A percentile compares a stretch with the other conserved stretches of the same genome.
Conservation (phyloP, 108 stramenopile genomes). For the Nitzschia sp. region DNA sequence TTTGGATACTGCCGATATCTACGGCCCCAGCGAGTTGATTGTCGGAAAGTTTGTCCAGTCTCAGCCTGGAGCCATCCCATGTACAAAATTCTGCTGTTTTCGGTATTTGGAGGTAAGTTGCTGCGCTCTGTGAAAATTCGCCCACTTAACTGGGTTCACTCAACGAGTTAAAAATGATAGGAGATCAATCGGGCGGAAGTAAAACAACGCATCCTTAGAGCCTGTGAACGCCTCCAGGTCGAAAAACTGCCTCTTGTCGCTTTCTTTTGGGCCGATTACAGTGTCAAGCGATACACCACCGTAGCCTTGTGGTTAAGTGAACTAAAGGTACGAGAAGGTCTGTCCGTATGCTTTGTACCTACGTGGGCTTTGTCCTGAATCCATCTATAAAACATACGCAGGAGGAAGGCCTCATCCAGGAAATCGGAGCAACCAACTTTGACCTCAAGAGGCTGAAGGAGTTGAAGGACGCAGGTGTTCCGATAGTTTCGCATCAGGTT, state of each 20-base stretch:
- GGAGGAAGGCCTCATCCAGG: conserved; percentile 58
- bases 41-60: conserved; percentile 49
- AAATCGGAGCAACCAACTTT: conserved; percentile 65
- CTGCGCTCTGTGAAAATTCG: background rate
- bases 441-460: conserved; percentile 51
- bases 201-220: conserved; percentile 30
- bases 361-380: too few species aligned
- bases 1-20: conserved; percentile 66
- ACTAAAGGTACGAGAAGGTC: too few species aligned
- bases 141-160: too few species aligned
- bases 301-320: conserved; percentile 52
- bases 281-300: conserved; percentile 47
- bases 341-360: too few species aligned
- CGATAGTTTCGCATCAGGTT: conserved; percentile 53
- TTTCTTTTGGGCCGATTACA: conserved; percentile 57
- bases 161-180: too few species aligned
- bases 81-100: conserved; percentile 66
- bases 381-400: too few species aligned
- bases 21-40: conserved; percentile 51
- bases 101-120: conserved; percentile 31
- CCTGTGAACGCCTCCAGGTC: conserved; percentile 50
- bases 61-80: conserved; percentile 31
- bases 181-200: conserved; percentile 52
- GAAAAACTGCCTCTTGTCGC: conserved; percentile 40
- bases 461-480: conserved; percentile 50